These are phyloP conservation scores for Macrocybe gigantea DNA, from an alignment of 768 basidiomycete genomes.

Conservation along the genomic window DNA sequence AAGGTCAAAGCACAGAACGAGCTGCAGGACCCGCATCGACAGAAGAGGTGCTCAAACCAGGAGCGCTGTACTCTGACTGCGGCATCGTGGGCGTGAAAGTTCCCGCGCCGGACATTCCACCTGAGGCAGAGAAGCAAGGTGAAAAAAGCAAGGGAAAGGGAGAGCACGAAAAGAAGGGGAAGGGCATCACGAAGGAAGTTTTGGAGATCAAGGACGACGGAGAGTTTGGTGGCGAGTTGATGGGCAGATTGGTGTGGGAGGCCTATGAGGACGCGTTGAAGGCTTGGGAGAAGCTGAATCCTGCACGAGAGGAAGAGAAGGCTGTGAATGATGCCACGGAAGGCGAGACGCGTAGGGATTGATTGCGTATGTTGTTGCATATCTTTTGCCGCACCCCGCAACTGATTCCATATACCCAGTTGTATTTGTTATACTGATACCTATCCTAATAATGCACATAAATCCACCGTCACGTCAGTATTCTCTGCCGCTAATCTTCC, in stretches of 20 bases:
- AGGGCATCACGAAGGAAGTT: constrained; percentile 21
- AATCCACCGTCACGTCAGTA: neutral
- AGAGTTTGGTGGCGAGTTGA: constrained; percentile 64
- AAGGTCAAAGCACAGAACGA: no score
- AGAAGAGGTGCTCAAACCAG: constrained; percentile 71
- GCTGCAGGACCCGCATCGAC: constrained; percentile 17
- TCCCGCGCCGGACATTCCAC: constrained; percentile 13
- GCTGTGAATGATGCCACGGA: neutral
- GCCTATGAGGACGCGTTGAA: constrained; percentile 62
- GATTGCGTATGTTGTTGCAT: neutral
- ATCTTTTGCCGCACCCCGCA: neutral
- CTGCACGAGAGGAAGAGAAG: constrained; percentile 14
- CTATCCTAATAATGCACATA: neutral
- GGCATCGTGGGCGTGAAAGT: constrained; percentile 50
- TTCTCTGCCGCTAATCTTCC: constrained; percentile 19
- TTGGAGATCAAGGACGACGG: constrained; percentile 51
- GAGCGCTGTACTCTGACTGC: constrained; percentile 74
- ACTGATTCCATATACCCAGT: neutral
- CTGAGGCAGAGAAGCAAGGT: constrained; percentile 15
- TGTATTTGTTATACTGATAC: neutral
- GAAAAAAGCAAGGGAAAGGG: constrained; percentile 8
- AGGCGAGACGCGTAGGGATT: neutral
- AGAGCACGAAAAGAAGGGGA: constrained; percentile 20
- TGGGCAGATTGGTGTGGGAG: constrained; percentile 74
- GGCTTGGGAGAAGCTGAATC: constrained; percentile 51